Conservation (phyloP, 257 asterid species). For the Lycium ferocissimum region DNA sequence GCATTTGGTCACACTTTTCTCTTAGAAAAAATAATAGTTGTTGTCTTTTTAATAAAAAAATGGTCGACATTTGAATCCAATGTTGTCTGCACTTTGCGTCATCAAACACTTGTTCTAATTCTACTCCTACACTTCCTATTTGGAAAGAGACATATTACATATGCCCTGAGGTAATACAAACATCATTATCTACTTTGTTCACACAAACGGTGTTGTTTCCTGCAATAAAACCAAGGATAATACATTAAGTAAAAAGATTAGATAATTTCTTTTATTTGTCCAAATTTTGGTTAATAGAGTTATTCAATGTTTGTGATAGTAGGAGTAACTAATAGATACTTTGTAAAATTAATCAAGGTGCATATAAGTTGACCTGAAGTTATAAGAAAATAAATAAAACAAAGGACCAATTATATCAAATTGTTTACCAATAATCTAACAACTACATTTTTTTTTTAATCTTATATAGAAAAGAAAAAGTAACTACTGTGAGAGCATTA, state of each 20-base stretch:
- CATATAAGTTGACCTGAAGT: no score
- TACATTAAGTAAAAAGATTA: no score
- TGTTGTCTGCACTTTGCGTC: background rate
- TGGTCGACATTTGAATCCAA: background rate
- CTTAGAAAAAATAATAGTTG: background rate
- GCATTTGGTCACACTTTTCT: background rate
- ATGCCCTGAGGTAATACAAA: conserved; percentile 22
- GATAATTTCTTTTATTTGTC: no score
- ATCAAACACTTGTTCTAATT: background rate
- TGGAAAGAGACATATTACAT: background rate
- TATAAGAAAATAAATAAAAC: no score
- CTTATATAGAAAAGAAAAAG: background rate
- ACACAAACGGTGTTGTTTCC: background rate
- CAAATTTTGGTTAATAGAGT: no score
- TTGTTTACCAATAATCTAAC: background rate
- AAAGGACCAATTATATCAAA: no score
- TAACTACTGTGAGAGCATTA: no score
- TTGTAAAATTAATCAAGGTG: no score
- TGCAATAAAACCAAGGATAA: no score
- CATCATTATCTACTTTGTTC: background rate
- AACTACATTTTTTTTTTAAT: background rate
- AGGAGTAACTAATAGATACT: no score
- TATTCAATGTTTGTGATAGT: no score
- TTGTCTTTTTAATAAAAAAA: background rate
- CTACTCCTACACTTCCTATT: background rate